A percentile compares a stretch with the other conserved stretches of the same genome.
Evolutionary conservation across 176 grass and related monocot species (phyloP).

Genomic region (Poa pratensis): DNA sequence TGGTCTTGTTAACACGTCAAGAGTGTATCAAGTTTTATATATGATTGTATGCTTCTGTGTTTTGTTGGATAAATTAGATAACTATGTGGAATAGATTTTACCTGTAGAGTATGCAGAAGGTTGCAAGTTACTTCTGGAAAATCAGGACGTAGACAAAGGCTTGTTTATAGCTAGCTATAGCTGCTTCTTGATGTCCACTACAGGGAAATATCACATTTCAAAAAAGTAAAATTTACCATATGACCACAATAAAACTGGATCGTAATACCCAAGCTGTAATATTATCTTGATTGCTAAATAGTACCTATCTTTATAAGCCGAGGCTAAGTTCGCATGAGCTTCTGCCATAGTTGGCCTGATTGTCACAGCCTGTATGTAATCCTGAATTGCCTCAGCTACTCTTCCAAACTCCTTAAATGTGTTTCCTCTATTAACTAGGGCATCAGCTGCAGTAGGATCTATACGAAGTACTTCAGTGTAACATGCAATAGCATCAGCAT

Average conservation of each 20-base stretch:
- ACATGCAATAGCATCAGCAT: slow-evolving; percentile 70
- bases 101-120: slow-evolving; percentile 77
- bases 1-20: not conserved
- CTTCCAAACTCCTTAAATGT: slow-evolving; percentile 77
- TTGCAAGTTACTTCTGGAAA: slow-evolving; percentile 85
- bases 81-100: slow-evolving; percentile 22
- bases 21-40: not conserved
- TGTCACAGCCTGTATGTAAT: slow-evolving; percentile 64
- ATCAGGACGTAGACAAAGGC: slow-evolving; percentile 62
- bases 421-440: slow-evolving; percentile 71
- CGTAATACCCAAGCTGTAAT: not conserved
- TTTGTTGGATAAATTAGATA: not conserved
- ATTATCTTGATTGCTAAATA: not conserved
- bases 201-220: slow-evolving; percentile 29
- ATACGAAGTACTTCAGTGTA: slow-evolving; percentile 75
- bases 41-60: not conserved
- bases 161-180: slow-evolving; percentile 76
- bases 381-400: slow-evolving; percentile 72
- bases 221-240: not conserved
- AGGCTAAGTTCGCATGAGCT: slow-evolving; percentile 80
- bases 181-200: slow-evolving; percentile 66
- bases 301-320: slow-evolving; percentile 80
- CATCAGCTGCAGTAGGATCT: slow-evolving; percentile 74
- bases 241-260: slow-evolving; percentile 5
- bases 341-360: slow-evolving; percentile 71